Evolutionary conservation across 129 eudicot species (phyloP).

Genomic region (Chrysanthemum lavandulifolium): DNA sequence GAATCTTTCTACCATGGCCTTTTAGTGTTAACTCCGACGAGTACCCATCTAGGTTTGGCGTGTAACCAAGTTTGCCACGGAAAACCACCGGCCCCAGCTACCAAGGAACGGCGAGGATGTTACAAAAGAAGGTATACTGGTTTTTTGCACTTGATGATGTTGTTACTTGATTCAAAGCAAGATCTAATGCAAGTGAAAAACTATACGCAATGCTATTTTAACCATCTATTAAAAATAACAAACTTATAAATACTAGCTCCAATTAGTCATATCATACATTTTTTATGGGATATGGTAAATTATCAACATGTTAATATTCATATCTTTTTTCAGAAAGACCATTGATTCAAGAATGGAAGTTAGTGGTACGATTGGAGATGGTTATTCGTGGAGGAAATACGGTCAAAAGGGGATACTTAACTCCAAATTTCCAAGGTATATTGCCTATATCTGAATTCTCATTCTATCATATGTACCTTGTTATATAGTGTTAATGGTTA

Average conservation of each 20-base stretch:
- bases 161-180: not conserved
- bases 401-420: constrained; percentile 50
- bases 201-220: not conserved
- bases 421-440: constrained; percentile 35
- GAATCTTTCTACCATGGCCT: constrained; percentile 38
- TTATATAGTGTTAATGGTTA: not conserved
- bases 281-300: not conserved
- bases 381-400: constrained; percentile 59
- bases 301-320: not conserved
- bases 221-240: not conserved
- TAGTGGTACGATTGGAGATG: constrained; percentile 35
- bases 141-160: not conserved
- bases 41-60: constrained; percentile 19
- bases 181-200: not conserved
- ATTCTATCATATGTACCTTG: not conserved
- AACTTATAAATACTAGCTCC: not conserved
- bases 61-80: not conserved
- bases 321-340: constrained; percentile 25
- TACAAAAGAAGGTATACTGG: constrained; percentile 40
- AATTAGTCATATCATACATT: no score
- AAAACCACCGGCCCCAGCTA: not conserved
- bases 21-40: constrained; percentile 26
- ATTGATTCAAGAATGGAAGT: constrained; percentile 22
- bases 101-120: constrained; percentile 45
- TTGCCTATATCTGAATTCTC: no score